Percentiles rank a stretch among this genome's conserved stretches.
Evolutionary conservation across 306 rosid species (phyloP).

Genomic region (Vicia villosa): DNA sequence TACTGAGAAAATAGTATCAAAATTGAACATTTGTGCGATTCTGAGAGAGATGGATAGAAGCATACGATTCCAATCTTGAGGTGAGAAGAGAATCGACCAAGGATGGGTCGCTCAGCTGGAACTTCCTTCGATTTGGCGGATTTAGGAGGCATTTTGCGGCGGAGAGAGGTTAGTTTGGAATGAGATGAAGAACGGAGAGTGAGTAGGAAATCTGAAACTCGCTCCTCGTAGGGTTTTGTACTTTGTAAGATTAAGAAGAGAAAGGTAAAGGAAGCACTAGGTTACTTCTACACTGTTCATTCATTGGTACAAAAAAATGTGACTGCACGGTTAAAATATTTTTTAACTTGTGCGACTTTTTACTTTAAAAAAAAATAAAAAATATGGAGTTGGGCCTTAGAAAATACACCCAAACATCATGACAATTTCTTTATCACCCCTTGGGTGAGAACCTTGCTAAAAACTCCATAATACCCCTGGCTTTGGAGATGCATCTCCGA

Average conservation of each 20-base stretch:
- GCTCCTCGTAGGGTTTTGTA: constrained; percentile 43
- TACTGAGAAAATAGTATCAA: constrained; percentile 24
- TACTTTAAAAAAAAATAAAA: no score
- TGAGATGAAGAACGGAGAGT: constrained; percentile 1
- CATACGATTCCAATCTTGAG: constrained; percentile 91
- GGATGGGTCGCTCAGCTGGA: constrained; percentile 76
- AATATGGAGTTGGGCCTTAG: no score
- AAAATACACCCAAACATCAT: no score
- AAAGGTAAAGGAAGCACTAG: background rate
- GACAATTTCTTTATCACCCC: no score
- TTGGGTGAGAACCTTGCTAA: no score
- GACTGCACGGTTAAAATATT: no score
- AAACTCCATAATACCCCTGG: no score
- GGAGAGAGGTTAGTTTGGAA: constrained; percentile 5
- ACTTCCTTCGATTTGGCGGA: constrained; percentile 84
- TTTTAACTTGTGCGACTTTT: no score
- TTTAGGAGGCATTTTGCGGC: constrained; percentile 82
- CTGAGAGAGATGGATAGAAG: background rate
- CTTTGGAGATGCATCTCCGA: no score
- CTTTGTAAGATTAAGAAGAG: background rate
- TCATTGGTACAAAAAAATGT: background rate
- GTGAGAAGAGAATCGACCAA: constrained; percentile 94
- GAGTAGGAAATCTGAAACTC: constrained; percentile 14
- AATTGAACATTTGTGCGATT: constrained; percentile 28
- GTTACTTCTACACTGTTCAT: constrained; percentile 1